Evolutionary conservation across 2,329 filamentous ascomycete genomes (phyloP), one percentile per base, ranked within the genome.

Genomic region (Waltergamsia citrina): DNA sequence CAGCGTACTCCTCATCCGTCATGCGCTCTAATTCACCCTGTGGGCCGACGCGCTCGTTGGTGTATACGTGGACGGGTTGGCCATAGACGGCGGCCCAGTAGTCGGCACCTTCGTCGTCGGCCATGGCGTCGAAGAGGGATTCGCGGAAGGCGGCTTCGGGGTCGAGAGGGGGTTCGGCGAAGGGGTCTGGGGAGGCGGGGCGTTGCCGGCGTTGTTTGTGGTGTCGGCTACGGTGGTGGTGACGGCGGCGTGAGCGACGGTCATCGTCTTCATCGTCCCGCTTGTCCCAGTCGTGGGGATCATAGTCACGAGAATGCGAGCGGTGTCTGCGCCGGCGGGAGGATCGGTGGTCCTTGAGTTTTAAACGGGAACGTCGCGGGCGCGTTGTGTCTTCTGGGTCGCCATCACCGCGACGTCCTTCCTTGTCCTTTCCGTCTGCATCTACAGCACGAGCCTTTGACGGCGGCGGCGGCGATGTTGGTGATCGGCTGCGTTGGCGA

Each of bases 1-100:
- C 67, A 1, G 85, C 83, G 53, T 96, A 98, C 54, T 95, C 84
- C 19, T 96, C 88, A 46, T 96, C 92, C 7, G 69, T 78, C 90
- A 96, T 96, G 42, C 69, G 71, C 56, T 94, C 86, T 10, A 94
- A 65, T 49, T 78, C 56, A 41, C 71, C 71, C 49, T 42, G 57
- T 46, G 61, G 57, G 38, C 60, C 64, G 7, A 57, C 51, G 6
- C 49, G 42, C 32, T 64, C 57, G 18, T 71, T 66, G 15, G 0
- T 53, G 52, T 93, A 95, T 6, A 77, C 74, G 57, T 95, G 87
- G 32, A 96, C 82, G 1, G 92, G 90, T 54, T 96, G 90, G 1
- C 87, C 88, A 58, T 96, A 98, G n/a, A 98, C 85, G 12, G 77
- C 76, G 55, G 95, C 82, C 92, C 92, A 98, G 62, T 92, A 98